phyloP scores from a whole-genome alignment of 768 basidiomycete genomes.

The Pulveroboletus sp. region DNA sequence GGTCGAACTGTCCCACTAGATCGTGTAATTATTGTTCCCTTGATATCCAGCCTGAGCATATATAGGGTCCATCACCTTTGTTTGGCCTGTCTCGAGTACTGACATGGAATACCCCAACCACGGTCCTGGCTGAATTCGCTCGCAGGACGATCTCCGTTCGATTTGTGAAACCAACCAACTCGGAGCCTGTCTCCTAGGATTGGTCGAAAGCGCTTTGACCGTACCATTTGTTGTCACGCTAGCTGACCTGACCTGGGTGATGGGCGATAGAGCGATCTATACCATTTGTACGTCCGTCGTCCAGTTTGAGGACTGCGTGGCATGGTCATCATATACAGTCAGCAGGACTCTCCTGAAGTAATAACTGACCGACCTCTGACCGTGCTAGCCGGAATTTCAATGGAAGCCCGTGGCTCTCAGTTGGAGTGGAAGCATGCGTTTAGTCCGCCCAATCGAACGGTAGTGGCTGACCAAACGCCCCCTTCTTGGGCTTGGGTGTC shows the following conservation, averaged over 20 bases:
- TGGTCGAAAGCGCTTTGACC: neutral
- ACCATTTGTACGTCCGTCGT: neutral
- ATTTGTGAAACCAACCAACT: slow-evolving; percentile 1
- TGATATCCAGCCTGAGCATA: slow-evolving; percentile 4
- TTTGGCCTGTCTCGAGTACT: slow-evolving; percentile 1
- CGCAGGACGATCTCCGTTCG: neutral
- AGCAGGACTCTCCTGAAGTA: neutral
- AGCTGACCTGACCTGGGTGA: neutral
- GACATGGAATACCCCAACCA: neutral
- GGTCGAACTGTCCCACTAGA: slow-evolving; percentile 8
- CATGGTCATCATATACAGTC: neutral
- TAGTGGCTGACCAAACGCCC: neutral
- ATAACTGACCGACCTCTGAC: neutral
- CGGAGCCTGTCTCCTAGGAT: neutral
- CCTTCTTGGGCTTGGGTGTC: slow-evolving; percentile 1
- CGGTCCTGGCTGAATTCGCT: neutral
- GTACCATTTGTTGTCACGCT: neutral
- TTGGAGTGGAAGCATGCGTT: neutral
- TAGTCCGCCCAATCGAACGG: neutral
- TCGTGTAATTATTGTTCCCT: slow-evolving; percentile 24
- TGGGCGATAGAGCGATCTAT: neutral
- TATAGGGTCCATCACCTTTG: neutral
- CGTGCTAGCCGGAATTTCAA: slow-evolving; percentile 4
- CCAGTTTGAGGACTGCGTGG: neutral
- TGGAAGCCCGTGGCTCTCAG: neutral